phyloP scores from a whole-genome alignment of 2,329 filamentous ascomycete genomes.

The Arthrobotrys iridis region DNA sequence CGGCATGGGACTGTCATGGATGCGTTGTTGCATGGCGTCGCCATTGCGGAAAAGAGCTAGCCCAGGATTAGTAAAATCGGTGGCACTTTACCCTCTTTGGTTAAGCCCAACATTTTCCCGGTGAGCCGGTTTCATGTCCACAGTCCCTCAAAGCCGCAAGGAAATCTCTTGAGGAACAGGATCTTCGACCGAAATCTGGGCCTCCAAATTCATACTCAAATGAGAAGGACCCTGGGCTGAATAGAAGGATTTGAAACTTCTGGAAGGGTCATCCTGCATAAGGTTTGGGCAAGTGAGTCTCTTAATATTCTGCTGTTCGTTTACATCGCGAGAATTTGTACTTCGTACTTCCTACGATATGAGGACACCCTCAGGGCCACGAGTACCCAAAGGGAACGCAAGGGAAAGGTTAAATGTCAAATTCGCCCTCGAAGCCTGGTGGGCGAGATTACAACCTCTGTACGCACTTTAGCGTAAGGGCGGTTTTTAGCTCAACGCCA shows the following conservation, averaged over 20 bases:
- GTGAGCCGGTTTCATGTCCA: slow-evolving; percentile 52
- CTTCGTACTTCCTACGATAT: not conserved
- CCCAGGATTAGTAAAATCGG: not conserved
- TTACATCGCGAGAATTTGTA: not conserved
- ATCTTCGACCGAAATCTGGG: slow-evolving; percentile 34
- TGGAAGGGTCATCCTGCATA: slow-evolving; percentile 48
- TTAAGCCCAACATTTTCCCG: slow-evolving; percentile 52
- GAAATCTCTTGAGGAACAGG: slow-evolving; percentile 45
- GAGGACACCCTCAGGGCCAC: not conserved
- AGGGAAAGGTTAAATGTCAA: slow-evolving; percentile 27
- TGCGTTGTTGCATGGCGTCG: slow-evolving; percentile 40
- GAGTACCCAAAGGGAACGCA: slow-evolving; percentile 10
- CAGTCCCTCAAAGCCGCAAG: slow-evolving; percentile 31
- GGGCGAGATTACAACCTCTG: slow-evolving; percentile 4
- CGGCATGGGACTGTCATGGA: slow-evolving; percentile 35
- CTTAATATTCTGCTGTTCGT: not conserved
- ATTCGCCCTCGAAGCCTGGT: not conserved
- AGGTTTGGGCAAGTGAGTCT: not conserved
- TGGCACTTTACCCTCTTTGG: slow-evolving; percentile 36
- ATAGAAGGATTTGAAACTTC: slow-evolving; percentile 51
- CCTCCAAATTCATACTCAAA: slow-evolving; percentile 27
- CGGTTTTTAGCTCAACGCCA: slow-evolving; percentile 21
- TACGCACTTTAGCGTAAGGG: slow-evolving; percentile 27
- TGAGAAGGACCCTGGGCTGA: slow-evolving; percentile 43
- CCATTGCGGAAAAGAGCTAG: slow-evolving; percentile 40